phyloP scores from a whole-genome alignment of 345 rosid species.

The Crucihimalaya himalaica region DNA sequence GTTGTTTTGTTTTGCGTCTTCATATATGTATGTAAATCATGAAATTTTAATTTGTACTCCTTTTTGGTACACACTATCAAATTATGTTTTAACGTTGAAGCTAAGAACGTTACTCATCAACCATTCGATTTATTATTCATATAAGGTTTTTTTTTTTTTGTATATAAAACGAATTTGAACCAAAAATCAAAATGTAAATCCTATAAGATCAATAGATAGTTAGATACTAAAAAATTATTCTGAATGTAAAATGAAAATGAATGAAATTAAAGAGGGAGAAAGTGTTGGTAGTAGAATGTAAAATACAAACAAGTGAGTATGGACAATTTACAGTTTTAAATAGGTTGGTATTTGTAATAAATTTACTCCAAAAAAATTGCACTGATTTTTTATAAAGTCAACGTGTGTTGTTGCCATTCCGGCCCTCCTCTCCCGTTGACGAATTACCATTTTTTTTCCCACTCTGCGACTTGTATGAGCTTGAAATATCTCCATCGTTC shows the following conservation, averaged over 20 bases:
- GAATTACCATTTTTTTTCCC: constrained; percentile 38
- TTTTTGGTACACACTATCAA: not conserved
- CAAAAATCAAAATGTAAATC: not conserved
- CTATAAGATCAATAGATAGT: not conserved
- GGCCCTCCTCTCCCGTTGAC: constrained; percentile 29
- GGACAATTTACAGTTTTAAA: constrained; percentile 27
- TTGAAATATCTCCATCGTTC: constrained; percentile 1
- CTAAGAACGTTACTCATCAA: constrained; percentile 1
- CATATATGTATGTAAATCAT: constrained; percentile 2
- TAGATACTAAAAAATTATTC: not conserved
- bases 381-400: not conserved
- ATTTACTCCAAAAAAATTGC: not conserved
- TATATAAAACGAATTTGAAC: not conserved
- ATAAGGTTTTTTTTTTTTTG: not conserved
- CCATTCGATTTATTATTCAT: not conserved
- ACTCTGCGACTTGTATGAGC: constrained; percentile 20
- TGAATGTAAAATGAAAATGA: not conserved
- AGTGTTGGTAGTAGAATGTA: constrained; percentile 17
- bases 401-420: constrained; percentile 31
- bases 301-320: constrained; percentile 31
- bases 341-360: not conserved
- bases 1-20: constrained; percentile 19
- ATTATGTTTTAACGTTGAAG: not conserved
- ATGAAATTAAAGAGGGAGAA: constrained; percentile 1
- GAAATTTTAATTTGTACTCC: not conserved